Percentiles rank a stretch among this genome's conserved stretches.
Conservation (phyloP, 257 asterid genomes). For the Linaria vulgaris region DNA sequence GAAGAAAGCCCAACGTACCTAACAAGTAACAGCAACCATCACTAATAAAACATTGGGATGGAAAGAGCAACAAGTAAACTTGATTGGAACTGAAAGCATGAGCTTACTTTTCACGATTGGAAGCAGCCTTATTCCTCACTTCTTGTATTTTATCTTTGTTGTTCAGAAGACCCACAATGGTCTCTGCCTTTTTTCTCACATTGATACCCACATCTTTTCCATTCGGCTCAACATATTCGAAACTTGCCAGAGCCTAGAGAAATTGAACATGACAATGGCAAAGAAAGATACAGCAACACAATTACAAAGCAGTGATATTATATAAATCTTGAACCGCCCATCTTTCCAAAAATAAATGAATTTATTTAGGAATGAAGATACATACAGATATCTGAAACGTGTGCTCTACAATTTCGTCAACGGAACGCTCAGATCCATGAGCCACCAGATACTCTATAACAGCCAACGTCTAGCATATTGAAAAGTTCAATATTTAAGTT, state of each 20-base stretch:
- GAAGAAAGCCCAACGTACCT: slow-evolving; percentile 93
- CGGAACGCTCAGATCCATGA: slow-evolving; percentile 96
- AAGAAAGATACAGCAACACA: slow-evolving; percentile 8
- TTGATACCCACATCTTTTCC: slow-evolving; percentile 89
- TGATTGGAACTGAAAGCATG: slow-evolving; percentile 20
- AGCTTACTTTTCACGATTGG: slow-evolving; percentile 85
- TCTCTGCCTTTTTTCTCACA: slow-evolving; percentile 89
- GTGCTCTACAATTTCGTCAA: slow-evolving; percentile 91
- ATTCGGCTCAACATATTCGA: slow-evolving; percentile 87
- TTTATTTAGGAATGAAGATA: slow-evolving; percentile 28
- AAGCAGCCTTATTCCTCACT: slow-evolving; percentile 80
- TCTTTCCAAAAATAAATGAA: slow-evolving; percentile 11
- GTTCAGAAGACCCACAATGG: slow-evolving; percentile 70
- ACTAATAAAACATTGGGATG: slow-evolving; percentile 14
- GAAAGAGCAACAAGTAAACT: slow-evolving; percentile 19
- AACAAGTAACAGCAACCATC: slow-evolving; percentile 27
- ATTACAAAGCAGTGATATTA: slow-evolving; percentile 1
- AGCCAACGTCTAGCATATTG: slow-evolving; percentile 63
- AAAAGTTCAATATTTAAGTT: slow-evolving; percentile 16
- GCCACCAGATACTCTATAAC: slow-evolving; percentile 95
- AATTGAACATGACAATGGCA: slow-evolving; percentile 24
- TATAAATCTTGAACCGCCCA: slow-evolving; percentile 7
- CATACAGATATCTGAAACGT: slow-evolving; percentile 90
- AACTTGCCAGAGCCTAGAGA: slow-evolving; percentile 73
- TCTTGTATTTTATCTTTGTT: slow-evolving; percentile 89